Base-by-base conservation (phyloP, 176 grass and related monocot species). In the Typha latifolia region DNA sequence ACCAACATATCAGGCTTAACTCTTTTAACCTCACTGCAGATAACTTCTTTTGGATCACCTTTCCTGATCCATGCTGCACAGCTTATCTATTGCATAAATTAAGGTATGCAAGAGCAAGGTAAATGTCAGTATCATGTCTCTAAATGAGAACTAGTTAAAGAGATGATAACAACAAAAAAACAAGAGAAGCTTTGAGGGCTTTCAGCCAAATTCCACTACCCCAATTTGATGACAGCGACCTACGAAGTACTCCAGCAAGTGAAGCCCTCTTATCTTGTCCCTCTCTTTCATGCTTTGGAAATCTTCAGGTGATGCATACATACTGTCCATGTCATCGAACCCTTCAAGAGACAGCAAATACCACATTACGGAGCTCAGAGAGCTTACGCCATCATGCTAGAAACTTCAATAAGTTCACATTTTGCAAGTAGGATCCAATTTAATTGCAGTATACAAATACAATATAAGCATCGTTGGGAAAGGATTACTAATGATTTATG, bases 251-350 rank as follows among this genome's bases (percentile, higher is more conserved):
- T 97, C 85, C 69, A 97, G 89, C 79, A 97, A 86, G 73, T 97
- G 85, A 84, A 87, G 72, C 51, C 94, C 94, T 86, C 83, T 97
- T 84, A 82, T 82, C 73, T 68, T 97, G 61, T 97, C 78, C 74
- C 73, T 92, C 55, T 83, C 77, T 48, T 87, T 87, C 83, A 92
- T 84, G 23, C 47, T 77, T 32, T 76, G 71, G 64, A 97, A 97
- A 76, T 97, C 94, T 11, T 55, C 79, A 22, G 94, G 94, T 14
- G 94, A 97, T 64, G 89, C 94, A 81, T 87, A 92, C 52, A 92
- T 73, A 68, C 94, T 97, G 70, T 97, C 85, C 78, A 97, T 82
- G 76, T 97, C 94, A 84, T 97, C 85, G 79, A 92, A 97, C 68
- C 83, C 89, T 97, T 81, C 72, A 68, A 51, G 71, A 66, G 72